These are phyloP conservation scores for Ogataea allantospora DNA, from an alignment of 805 yeast genomes.

Conservation along the genomic window DNA sequence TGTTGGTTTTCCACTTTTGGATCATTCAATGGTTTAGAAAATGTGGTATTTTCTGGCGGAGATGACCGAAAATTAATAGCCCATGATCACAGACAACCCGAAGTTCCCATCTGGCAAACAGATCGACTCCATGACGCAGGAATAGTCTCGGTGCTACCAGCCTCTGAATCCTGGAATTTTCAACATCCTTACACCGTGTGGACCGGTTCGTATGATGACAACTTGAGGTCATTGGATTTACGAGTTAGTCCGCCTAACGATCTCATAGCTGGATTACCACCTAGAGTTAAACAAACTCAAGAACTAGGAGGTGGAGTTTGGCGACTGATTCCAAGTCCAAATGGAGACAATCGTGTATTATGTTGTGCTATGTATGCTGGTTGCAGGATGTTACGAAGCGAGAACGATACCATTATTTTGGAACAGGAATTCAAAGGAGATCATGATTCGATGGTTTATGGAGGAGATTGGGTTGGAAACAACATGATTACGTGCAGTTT, in stretches of 20 bases:
- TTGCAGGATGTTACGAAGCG: constrained; percentile 60
- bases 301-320: constrained; percentile 93
- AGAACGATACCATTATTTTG: constrained; percentile 30
- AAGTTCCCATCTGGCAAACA: constrained; percentile 36
- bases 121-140: constrained; percentile 83
- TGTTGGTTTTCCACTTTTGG: constrained; percentile 89
- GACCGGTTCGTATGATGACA: constrained; percentile 94
- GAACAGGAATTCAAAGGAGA: constrained; percentile 54
- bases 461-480: constrained; percentile 79
- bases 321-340: constrained; percentile 70
- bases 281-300: constrained; percentile 41
- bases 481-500: constrained; percentile 81
- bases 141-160: constrained; percentile 73
- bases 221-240: constrained; percentile 65
- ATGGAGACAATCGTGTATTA: constrained; percentile 48
- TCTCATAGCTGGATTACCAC: constrained; percentile 49
- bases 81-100: constrained; percentile 56
- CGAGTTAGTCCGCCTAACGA: constrained; percentile 46
- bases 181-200: constrained; percentile 49
- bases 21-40: constrained; percentile 45
- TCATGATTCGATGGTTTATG: constrained; percentile 93
- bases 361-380: constrained; percentile 97
- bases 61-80: constrained; percentile 80
- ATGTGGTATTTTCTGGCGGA: constrained; percentile 82
- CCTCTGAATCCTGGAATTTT: constrained; percentile 42